Percentiles rank a stretch among this genome's conserved stretches.
phyloP scores from a whole-genome alignment of 176 grass and related monocot genomes.

The Phyllostachys edulis region DNA sequence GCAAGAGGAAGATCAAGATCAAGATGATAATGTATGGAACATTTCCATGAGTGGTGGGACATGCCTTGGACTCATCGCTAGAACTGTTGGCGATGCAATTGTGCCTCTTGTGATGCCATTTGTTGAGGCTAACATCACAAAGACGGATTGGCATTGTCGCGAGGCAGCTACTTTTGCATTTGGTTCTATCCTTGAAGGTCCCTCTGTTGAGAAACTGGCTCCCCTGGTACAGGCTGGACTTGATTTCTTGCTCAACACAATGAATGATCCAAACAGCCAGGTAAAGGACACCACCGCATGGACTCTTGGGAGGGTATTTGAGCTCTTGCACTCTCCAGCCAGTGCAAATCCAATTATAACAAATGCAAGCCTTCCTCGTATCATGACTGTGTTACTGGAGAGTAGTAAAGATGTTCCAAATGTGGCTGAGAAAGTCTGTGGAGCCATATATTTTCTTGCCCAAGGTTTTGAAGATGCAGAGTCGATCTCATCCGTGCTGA shows the following conservation, averaged over 20 bases:
- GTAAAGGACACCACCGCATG: conserved; percentile 92
- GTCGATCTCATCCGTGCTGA: conserved; percentile 59
- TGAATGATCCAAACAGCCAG: conserved; percentile 73
- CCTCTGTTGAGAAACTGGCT: conserved; percentile 70
- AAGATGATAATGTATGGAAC: conserved; percentile 83
- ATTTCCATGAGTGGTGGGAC: conserved; percentile 74
- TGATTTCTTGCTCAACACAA: conserved; percentile 76
- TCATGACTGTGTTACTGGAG: conserved; percentile 75
- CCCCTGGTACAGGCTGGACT: conserved; percentile 63
- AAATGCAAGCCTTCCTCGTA: conserved; percentile 69
- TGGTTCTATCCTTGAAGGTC: conserved; percentile 96
- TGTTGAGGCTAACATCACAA: conserved; percentile 76
- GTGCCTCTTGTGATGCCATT: conserved; percentile 83
- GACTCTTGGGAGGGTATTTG: conserved; percentile 94
- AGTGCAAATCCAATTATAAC: conserved; percentile 75
- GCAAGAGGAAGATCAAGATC: conserved; percentile 92
- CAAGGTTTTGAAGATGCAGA: conserved; percentile 76
- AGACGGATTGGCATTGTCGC: conserved; percentile 65
- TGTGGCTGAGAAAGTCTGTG: conserved; percentile 82
- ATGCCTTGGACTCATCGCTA: conserved; percentile 76
- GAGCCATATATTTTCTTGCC: conserved; percentile 86
- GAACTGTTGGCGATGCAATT: conserved; percentile 72
- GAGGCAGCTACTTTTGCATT: conserved; percentile 95
- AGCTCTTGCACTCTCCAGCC: conserved; percentile 65
- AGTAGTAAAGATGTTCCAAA: conserved; percentile 85